Evolutionary conservation across 805 yeast species (phyloP).

Genomic region (Saccharomycopsis sp.): DNA sequence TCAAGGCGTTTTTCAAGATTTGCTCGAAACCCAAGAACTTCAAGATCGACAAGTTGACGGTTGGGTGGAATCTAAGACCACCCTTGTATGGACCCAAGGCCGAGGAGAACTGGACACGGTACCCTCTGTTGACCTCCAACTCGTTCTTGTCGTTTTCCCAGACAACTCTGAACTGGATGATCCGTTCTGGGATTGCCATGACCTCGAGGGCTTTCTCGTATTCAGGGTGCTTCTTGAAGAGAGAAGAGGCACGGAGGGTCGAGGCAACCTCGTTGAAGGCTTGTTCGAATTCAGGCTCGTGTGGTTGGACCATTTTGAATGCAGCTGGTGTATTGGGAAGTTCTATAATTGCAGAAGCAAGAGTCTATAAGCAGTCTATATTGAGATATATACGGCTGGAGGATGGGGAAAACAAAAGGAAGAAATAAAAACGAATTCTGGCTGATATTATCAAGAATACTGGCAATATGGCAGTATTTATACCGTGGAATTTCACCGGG

Average conservation of each 20-base stretch:
- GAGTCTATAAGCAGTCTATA: neutral
- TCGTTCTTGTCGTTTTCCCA: slow-evolving; percentile 97
- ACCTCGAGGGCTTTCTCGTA: slow-evolving; percentile 84
- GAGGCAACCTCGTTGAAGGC: slow-evolving; percentile 90
- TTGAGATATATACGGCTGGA: neutral
- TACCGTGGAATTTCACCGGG: neutral
- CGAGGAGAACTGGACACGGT: slow-evolving; percentile 97
- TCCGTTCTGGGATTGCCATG: slow-evolving; percentile 91
- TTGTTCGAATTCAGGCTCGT: slow-evolving; percentile 98
- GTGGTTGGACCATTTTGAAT: slow-evolving; percentile 31
- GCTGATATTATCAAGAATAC: neutral
- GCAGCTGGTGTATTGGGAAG: neutral
- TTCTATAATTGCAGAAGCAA: neutral
- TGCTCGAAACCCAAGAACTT: slow-evolving; percentile 98
- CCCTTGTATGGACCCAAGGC: slow-evolving; percentile 99
- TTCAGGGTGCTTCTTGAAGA: slow-evolving; percentile 83
- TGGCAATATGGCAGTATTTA: neutral
- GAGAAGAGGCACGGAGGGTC: slow-evolving; percentile 85
- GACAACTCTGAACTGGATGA: slow-evolving; percentile 92
- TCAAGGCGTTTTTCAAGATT: slow-evolving; percentile 95
- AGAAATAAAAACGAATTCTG: neutral
- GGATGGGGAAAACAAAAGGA: neutral
- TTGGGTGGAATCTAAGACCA: slow-evolving; percentile 96
- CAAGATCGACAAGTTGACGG: slow-evolving; percentile 89
- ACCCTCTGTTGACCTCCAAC: slow-evolving; percentile 92